Conservation (phyloP, 352 stramenopile genomes). For the Aphanomyces invadans region DNA sequence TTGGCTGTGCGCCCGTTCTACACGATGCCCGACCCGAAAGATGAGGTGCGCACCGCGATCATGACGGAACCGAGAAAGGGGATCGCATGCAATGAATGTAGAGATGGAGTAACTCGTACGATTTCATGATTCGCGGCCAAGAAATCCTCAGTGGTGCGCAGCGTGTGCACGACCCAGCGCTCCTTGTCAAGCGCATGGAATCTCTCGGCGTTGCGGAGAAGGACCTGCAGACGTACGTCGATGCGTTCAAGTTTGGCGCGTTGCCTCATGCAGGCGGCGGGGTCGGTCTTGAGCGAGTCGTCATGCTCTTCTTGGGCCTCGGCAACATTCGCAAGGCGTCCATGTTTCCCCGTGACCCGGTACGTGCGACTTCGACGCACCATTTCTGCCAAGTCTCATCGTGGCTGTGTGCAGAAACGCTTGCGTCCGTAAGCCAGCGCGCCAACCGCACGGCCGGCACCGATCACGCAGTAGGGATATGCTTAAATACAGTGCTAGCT, state of each 20-base stretch:
- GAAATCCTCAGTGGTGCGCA: slow-evolving; percentile 99
- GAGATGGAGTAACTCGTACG: slow-evolving; percentile 96
- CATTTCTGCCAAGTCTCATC: background rate
- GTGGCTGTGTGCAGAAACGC: slow-evolving; percentile 3
- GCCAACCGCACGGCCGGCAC: background rate
- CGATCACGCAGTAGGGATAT: background rate
- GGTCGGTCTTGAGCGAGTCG: slow-evolving; percentile 98
- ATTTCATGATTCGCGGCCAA: slow-evolving; percentile 99
- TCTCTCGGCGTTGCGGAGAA: slow-evolving; percentile 76
- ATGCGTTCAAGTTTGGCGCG: slow-evolving; percentile 97
- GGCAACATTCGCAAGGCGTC: slow-evolving; percentile 98
- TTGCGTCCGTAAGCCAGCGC: slow-evolving; percentile 4
- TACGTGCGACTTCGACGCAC: slow-evolving; percentile 26
- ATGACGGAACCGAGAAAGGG: background rate
- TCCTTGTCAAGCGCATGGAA: slow-evolving; percentile 90
- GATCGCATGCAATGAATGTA: slow-evolving; percentile 19
- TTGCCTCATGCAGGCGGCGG: slow-evolving; percentile 97
- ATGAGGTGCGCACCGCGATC: slow-evolving; percentile 34
- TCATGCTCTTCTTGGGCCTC: slow-evolving; percentile 98
- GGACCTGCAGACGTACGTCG: slow-evolving; percentile 94
- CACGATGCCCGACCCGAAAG: slow-evolving; percentile 97
- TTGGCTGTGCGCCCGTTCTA: slow-evolving; percentile 98
- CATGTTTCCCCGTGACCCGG: slow-evolving; percentile 98
- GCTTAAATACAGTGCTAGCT: background rate
- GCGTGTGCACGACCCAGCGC: slow-evolving; percentile 95